Evolutionary conservation across 257 asterid genomes (phyloP).

Genomic region (Linderniella brevidens): DNA sequence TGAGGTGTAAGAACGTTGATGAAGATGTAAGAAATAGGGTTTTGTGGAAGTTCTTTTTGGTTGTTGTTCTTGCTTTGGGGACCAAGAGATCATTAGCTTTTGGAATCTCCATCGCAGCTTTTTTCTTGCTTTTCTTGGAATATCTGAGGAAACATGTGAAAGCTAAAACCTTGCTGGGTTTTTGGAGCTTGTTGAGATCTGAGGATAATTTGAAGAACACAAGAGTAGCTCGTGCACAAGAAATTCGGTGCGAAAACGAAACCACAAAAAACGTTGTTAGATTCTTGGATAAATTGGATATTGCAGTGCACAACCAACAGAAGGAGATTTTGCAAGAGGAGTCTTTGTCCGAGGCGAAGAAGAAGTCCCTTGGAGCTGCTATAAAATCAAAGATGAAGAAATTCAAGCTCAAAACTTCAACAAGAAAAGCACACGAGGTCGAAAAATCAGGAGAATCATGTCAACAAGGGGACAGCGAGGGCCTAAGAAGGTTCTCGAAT

Average conservation of each 20-base stretch:
- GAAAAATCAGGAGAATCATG: neutral
- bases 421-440: slow-evolving; percentile 12
- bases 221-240: slow-evolving; percentile 4
- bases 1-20: too few relatives aligned
- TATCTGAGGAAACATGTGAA: slow-evolving; percentile 16
- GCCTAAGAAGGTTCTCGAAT: neutral
- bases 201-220: too few relatives aligned
- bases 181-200: neutral
- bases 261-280: too few relatives aligned
- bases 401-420: slow-evolving; percentile 17
- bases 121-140: slow-evolving; percentile 38
- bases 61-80: slow-evolving; percentile 51
- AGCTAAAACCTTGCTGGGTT: slow-evolving; percentile 6
- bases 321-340: slow-evolving; percentile 12
- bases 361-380: slow-evolving; percentile 24
- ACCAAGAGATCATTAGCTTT: slow-evolving; percentile 36
- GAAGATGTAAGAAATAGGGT: slow-evolving; percentile 12
- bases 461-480: neutral
- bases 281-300: slow-evolving; percentile 6
- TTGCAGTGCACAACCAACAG: neutral
- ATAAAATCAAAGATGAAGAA: slow-evolving; percentile 43
- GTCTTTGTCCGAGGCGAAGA: slow-evolving; percentile 11
- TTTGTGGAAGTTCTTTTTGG: slow-evolving; percentile 25
- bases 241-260: too few relatives aligned
- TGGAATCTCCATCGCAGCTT: slow-evolving; percentile 59